Base-by-base conservation (phyloP, 1,139 yeast species). In the Kazachstania sp. region DNA sequence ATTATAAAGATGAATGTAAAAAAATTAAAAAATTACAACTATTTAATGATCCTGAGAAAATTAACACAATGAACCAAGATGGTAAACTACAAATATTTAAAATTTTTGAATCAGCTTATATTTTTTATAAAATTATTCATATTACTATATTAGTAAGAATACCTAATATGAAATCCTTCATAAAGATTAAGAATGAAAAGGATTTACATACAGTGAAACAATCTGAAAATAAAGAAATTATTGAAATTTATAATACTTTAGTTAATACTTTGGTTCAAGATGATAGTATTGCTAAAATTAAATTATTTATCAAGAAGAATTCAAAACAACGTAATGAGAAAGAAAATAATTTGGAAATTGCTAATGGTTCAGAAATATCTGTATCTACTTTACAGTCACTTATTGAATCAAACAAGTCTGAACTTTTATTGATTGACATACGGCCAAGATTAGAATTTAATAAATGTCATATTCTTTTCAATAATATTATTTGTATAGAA, bases 401-500 rank as follows among this genome's bases (percentile, higher is more conserved):
- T 51, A 51, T 9, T 20, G 8, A 23, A 23, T 3, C 28, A 23
- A 38, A 47, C 29, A 37, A 50, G 12, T 43, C 54, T 36, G 51
- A 54, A 4, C 54, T 79, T 13, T 67, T 85, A 37, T 53, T 85
- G 23, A 72, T 88, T 20, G 97, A 88, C 60, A 73, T 80, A 40
- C 71, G 96, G 51, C 71, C 79, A 13, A 68, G 81, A 39, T 71
- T 71, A 23, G 81, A 77, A 39, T 86, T 74, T 62, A 73, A 77
- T 41, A 71, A 70, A 45, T 74, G 77, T 37, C 95, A 83, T 60
- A 77, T 88, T 31, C 71, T 73, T 19, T 67, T 50, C 8, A 63
- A 68, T 1, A 75, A 81, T 43, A 64, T 82, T 8, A 74, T 85
- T 16, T 83, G 88, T 60, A 75, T 87, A 13, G 95, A 85, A 48